Evolutionary conservation across 2,329 filamentous ascomycete genomes (phyloP), one percentile per base, ranked within the genome.

Genomic region (Fusarium oligoseptatum): DNA sequence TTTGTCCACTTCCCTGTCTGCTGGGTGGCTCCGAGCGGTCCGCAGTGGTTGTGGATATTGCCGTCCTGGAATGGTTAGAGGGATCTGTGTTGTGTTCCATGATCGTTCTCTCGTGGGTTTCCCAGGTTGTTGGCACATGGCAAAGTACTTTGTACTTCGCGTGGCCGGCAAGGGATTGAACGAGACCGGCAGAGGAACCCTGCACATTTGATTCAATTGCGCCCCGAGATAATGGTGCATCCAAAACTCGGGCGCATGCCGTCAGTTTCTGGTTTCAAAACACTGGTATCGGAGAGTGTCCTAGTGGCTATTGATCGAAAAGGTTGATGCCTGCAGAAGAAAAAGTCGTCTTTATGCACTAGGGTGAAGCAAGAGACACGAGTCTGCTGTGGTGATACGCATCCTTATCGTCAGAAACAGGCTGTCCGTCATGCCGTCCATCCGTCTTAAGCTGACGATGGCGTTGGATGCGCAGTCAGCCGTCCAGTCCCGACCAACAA

Each of bases 71-170:
- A 68, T 45, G 73, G 73, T 71, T 76, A 76, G 74, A 66, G 64
- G 55, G 73, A 76, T 76, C 73, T 76, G 37, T 61, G 24, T 66
- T 41, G 32, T 41, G 72, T 64, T 70, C 64, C 37, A 61, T 64
- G 73, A 76, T 75, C 73, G 67, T 73, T 74, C 64, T 65, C 70
- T 76, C 67, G 66, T 74, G 60, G 73, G 52, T 50, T 64, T 62
- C 17, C 50, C 43, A 66, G 58, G 64, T 76, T 69, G 67, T 63
- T 68, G 61, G 64, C 77, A 78, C 77, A 79, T 78, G 77, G 77
- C 77, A 67, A 78, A 76, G 77, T 78, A 78, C 43, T 64, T 73
- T 73, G 72, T 76, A 78, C 76, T 48, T 70, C 66, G 50, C 60
- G 60, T 68, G 70, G 67, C 60, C 45, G 62, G 60, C 60, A 64